Conservation (phyloP, 768 basidiomycete genomes). For the Strobilomyces dryophilus region DNA sequence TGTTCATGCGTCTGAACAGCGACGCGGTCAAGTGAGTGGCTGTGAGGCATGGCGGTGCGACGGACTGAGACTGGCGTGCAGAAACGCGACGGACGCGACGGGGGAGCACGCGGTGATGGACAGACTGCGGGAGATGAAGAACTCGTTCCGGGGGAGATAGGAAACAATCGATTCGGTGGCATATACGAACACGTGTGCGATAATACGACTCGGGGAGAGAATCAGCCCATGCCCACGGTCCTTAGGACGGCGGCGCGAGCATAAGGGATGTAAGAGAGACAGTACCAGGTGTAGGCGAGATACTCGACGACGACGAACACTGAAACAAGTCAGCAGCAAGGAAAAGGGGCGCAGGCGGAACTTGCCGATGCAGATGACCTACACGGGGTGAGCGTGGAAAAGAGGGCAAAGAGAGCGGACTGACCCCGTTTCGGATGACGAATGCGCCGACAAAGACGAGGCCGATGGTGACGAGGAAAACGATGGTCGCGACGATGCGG, state of each 20-base stretch:
- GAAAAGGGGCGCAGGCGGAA: background rate
- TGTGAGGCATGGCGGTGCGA: too few relatives aligned
- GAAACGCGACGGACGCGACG: constrained; percentile 44
- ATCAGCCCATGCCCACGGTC: constrained; percentile 44
- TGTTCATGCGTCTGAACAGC: constrained; percentile 80
- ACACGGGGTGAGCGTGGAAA: background rate
- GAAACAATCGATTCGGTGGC: background rate
- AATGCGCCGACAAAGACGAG: constrained; percentile 88
- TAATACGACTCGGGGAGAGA: background rate
- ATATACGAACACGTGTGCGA: background rate
- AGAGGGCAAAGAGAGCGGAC: constrained; percentile 23
- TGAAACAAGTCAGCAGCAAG: constrained; percentile 27
- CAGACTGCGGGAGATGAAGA: constrained; percentile 78
- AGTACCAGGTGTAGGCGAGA: constrained; percentile 89
- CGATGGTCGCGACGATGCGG: constrained; percentile 73
- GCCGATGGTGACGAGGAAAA: constrained; percentile 74
- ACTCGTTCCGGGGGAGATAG: constrained; percentile 56
- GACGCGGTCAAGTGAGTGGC: constrained; percentile 57
- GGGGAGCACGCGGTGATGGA: constrained; percentile 62
- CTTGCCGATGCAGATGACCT: constrained; percentile 69
- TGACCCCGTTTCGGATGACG: constrained; percentile 61
- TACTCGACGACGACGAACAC: constrained; percentile 92
- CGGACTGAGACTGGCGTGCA: constrained; percentile 24
- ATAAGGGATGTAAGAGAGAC: constrained; percentile 86
- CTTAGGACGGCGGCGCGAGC: constrained; percentile 73